Conservation (phyloP, 257 asterid genomes). For the Solanum corneliomulleri region DNA sequence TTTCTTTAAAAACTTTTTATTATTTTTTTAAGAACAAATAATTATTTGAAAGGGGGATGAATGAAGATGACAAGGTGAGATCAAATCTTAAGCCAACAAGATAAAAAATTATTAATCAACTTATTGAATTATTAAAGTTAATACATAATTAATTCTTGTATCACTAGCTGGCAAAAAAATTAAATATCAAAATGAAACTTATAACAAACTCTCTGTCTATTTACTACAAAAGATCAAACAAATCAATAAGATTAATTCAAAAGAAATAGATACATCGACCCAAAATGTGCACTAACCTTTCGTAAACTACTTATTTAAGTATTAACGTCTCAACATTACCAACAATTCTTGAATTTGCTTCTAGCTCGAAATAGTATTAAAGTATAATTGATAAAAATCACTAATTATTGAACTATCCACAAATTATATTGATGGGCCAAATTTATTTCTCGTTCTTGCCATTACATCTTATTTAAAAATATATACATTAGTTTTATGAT, state of each 20-base stretch:
- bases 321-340: not conserved
- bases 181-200: not conserved
- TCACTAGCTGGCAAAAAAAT: not conserved
- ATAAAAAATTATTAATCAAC: too few species aligned
- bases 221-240: not conserved
- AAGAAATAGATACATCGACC: not conserved
- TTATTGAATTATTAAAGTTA: not conserved
- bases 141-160: not conserved
- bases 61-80: not conserved
- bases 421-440: too few species aligned
- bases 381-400: not conserved
- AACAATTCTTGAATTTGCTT: not conserved
- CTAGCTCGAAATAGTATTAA: not conserved
- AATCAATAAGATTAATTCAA: not conserved
- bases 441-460: too few species aligned
- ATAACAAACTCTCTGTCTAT: not conserved
- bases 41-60: not conserved
- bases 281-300: not conserved
- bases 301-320: not conserved
- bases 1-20: too few species aligned
- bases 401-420: too few species aligned
- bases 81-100: not conserved
- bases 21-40: too few species aligned
- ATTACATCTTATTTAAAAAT: too few species aligned
- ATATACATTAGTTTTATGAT: too few species aligned